phyloP scores from a whole-genome alignment of 2,329 filamentous ascomycete species.

The Apiospora saccharicola region DNA sequence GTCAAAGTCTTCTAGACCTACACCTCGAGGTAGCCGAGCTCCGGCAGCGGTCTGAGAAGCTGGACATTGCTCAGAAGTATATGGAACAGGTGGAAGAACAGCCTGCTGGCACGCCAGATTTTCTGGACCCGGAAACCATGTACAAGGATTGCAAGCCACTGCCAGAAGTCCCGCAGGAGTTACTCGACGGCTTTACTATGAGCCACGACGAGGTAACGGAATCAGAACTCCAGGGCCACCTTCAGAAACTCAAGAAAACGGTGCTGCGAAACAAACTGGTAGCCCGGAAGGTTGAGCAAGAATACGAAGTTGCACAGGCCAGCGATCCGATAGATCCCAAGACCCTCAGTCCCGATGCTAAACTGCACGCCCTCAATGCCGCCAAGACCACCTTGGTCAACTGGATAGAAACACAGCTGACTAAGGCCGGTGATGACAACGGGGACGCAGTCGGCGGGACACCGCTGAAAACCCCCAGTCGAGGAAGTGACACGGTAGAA shows the following conservation, averaged over 20 bases:
- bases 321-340: conserved; percentile 46
- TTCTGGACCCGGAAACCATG: conserved; percentile 57
- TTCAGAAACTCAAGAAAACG: conserved; percentile 63
- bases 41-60: conserved; percentile 57
- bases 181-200: conserved; percentile 58
- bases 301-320: conserved; percentile 57
- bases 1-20: conserved; percentile 49
- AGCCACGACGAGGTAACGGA: conserved; percentile 46
- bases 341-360: conserved; percentile 46
- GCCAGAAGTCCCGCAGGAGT: conserved; percentile 59
- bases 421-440: conserved; percentile 55
- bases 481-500: conserved; percentile 33
- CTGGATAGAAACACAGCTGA: conserved; percentile 71
- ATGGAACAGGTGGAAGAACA: conserved; percentile 59
- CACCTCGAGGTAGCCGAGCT: conserved; percentile 61
- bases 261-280: conserved; percentile 65
- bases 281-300: conserved; percentile 62
- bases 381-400: conserved; percentile 67
- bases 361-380: conserved; percentile 60
- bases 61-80: conserved; percentile 59
- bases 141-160: conserved; percentile 53
- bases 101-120: conserved; percentile 58
- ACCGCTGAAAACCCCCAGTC: conserved; percentile 30
- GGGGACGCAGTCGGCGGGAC: conserved; percentile 34
- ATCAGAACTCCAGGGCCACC: conserved; percentile 54